phyloP scores from a whole-genome alignment of 805 yeast genomes.

The Ogataea pini region DNA sequence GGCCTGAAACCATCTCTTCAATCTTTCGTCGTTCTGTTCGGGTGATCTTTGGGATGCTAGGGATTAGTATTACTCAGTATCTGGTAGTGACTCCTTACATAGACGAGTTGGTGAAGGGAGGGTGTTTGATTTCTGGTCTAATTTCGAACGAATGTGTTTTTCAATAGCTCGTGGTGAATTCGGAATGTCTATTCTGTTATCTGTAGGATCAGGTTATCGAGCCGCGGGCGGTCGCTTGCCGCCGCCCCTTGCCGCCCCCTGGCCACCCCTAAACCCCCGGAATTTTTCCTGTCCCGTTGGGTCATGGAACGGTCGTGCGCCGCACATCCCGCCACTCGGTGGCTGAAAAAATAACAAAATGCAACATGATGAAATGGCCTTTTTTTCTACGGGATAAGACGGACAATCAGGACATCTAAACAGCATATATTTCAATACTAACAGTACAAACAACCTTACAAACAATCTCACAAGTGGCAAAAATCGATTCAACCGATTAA shows the following conservation, averaged over 20 bases:
- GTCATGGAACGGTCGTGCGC: slow-evolving; percentile 6
- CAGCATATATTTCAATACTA: neutral
- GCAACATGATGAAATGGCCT: slow-evolving; percentile 8
- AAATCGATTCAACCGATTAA: too few relatives aligned
- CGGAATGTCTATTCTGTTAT: neutral
- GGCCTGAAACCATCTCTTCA: neutral
- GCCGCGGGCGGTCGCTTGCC: too few relatives aligned
- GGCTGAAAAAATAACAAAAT: slow-evolving; percentile 4
- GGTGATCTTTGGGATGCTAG: neutral
- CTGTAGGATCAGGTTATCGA: neutral
- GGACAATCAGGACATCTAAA: neutral
- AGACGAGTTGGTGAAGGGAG: slow-evolving; percentile 12
- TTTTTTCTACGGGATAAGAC: slow-evolving; percentile 7
- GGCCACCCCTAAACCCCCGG: neutral
- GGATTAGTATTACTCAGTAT: slow-evolving; percentile 1
- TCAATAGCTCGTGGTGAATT: too few relatives aligned
- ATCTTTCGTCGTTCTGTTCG: neutral
- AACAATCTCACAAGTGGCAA: neutral
- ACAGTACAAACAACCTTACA: neutral
- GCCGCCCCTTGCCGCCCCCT: neutral
- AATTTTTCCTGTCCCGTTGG: neutral
- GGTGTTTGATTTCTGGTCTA: neutral
- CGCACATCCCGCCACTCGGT: slow-evolving; percentile 1
- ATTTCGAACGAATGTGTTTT: too few relatives aligned
- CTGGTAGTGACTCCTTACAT: slow-evolving; percentile 1